Conservation (phyloP, 805 yeast species). For the Saturnispora halmiae region DNA sequence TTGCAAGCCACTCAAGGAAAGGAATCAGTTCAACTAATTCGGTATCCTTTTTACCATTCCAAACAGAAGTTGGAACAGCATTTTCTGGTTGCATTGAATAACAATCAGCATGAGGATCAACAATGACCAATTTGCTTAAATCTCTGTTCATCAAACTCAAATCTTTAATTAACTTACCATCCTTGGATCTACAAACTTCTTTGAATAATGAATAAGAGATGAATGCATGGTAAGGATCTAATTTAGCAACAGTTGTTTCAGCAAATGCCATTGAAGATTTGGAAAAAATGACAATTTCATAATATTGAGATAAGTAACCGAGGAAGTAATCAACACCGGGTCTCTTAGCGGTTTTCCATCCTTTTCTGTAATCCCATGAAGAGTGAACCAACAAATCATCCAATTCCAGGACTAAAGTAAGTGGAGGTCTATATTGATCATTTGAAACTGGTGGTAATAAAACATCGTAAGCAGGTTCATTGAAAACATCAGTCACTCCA, state of each 20-base stretch:
- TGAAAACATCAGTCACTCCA: conserved; percentile 71
- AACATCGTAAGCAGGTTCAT: conserved; percentile 90
- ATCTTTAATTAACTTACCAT: conserved; percentile 87
- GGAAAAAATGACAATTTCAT: conserved; percentile 88
- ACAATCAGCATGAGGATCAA: conserved; percentile 70
- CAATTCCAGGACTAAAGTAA: conserved; percentile 78
- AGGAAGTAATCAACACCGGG: conserved; percentile 96
- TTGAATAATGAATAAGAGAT: conserved; percentile 80
- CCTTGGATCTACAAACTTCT: conserved; percentile 84
- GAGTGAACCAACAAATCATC: conserved; percentile 89
- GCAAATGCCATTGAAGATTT: conserved; percentile 78
- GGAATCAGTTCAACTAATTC: conserved; percentile 75
- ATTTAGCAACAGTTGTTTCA: conserved; percentile 73
- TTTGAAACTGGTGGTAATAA: conserved; percentile 87
- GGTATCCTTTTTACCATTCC: conserved; percentile 86
- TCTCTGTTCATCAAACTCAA: conserved; percentile 87
- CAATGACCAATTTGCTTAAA: conserved; percentile 62
- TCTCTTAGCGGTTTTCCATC: conserved; percentile 98
- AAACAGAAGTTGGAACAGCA: conserved; percentile 73
- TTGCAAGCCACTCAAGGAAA: conserved; percentile 87
- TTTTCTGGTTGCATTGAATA: conserved; percentile 86
- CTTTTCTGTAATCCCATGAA: conserved; percentile 83
- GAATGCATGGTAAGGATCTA: conserved; percentile 89
- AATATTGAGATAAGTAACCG: conserved; percentile 89
- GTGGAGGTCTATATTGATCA: conserved; percentile 84